A percentile compares a stretch with the other conserved stretches of the same genome.
Conservation (phyloP, 192 early-diverging fungal species). For the Umbelopsis sp. region DNA sequence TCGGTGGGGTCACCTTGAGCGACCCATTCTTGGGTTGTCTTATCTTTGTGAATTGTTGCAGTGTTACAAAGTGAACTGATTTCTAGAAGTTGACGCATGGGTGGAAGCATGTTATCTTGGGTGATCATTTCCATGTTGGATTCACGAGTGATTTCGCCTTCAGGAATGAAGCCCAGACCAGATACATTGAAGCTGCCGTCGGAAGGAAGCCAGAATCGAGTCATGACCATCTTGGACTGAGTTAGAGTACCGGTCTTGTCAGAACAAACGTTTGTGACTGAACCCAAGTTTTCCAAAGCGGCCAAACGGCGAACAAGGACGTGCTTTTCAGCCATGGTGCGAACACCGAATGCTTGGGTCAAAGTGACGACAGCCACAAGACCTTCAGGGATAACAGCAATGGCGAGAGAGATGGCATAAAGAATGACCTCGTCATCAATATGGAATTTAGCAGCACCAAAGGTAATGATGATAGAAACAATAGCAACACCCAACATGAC, state of each 20-base stretch:
- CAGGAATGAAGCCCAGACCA: slow-evolving; percentile 63
- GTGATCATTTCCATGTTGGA: slow-evolving; percentile 28
- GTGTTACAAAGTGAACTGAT: slow-evolving; percentile 86
- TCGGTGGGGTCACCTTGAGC: slow-evolving; percentile 92
- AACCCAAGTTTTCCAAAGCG: slow-evolving; percentile 88
- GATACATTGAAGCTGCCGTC: slow-evolving; percentile 72
- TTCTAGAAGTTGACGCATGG: slow-evolving; percentile 55
- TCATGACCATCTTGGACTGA: slow-evolving; percentile 93
- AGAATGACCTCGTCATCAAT: slow-evolving; percentile 61
- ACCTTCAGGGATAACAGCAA: slow-evolving; percentile 96
- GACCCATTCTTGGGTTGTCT: slow-evolving; percentile 65
- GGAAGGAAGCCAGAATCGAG: slow-evolving; percentile 77
- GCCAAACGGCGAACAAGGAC: slow-evolving; percentile 90
- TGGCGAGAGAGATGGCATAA: slow-evolving; percentile 85
- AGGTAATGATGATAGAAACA: slow-evolving; percentile 79
- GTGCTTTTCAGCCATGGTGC: slow-evolving; percentile 80
- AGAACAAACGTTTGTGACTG: slow-evolving; percentile 94
- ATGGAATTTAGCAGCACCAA: slow-evolving; percentile 71
- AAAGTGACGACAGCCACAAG: slow-evolving; percentile 93
- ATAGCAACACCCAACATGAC: slow-evolving; percentile 75
- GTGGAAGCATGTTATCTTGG: slow-evolving; percentile 42
- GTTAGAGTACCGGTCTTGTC: slow-evolving; percentile 96
- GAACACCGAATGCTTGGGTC: slow-evolving; percentile 92
- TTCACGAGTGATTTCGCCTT: slow-evolving; percentile 52
- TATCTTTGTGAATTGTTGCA: slow-evolving; percentile 60